phyloP scores from a whole-genome alignment of 768 basidiomycete species.

The Boletellus ananas region DNA sequence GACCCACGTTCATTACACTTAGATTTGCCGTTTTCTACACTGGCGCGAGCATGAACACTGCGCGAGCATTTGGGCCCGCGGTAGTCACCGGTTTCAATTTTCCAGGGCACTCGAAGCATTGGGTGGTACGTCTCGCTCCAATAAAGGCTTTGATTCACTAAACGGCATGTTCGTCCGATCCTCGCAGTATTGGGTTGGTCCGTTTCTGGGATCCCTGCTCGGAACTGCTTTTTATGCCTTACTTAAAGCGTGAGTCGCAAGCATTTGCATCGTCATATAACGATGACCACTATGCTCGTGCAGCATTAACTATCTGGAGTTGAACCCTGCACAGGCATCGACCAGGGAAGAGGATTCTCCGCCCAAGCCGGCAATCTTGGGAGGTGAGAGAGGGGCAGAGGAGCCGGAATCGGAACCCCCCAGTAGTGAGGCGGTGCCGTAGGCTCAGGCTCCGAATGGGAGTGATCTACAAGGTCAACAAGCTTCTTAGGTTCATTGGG shows the following conservation, averaged over 20 bases:
- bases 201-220: conserved; percentile 61
- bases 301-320: conserved; percentile 27
- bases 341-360: conserved; percentile 29
- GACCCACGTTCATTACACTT: neutral
- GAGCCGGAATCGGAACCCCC: conserved; percentile 13
- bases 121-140: conserved; percentile 48
- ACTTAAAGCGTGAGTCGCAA: conserved; percentile 45
- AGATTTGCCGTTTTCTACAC: conserved; percentile 63
- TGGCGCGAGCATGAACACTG: conserved; percentile 65
- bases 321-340: conserved; percentile 31
- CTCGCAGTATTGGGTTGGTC: conserved; percentile 66
- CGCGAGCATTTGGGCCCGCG: conserved; percentile 67
- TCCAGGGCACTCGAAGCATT: conserved; percentile 42
- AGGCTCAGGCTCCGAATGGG: neutral
- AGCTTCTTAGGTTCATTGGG: no score
- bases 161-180: neutral
- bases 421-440: neutral
- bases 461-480: neutral
- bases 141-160: neutral
- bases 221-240: conserved; percentile 53
- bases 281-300: neutral
- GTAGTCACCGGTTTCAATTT: conserved; percentile 54
- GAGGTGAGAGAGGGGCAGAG: neutral
- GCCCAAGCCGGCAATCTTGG: conserved; percentile 11
- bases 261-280: neutral